Conservation (phyloP, 352 stramenopile species). For the Phytophthora rubi region DNA sequence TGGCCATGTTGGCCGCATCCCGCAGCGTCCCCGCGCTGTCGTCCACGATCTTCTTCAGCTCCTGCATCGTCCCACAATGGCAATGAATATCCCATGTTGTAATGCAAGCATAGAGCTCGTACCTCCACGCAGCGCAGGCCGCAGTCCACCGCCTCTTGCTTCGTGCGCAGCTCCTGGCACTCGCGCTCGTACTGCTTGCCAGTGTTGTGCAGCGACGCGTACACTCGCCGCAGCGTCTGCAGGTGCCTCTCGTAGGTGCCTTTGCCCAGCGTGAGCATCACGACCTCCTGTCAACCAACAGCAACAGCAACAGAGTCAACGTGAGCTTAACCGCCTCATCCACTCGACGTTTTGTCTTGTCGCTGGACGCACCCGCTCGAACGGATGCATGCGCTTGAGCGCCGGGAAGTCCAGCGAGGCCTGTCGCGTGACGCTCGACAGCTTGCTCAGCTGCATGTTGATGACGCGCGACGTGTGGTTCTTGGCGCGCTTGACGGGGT, state of each 20-base stretch:
- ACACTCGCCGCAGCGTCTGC: constrained; percentile 80
- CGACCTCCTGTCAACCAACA: constrained; percentile 60
- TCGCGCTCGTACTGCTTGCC: constrained; percentile 77
- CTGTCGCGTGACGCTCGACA: constrained; percentile 77
- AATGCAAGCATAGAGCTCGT: neutral
- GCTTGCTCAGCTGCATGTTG: constrained; percentile 77
- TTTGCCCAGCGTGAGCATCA: constrained; percentile 78
- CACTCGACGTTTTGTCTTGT: neutral
- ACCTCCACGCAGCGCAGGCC: constrained; percentile 81
- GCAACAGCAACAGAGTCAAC: neutral
- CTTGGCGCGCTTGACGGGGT: constrained; percentile 82
- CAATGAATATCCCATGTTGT: neutral
- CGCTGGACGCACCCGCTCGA: constrained; percentile 66
- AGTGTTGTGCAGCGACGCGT: constrained; percentile 76
- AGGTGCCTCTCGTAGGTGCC: constrained; percentile 78
- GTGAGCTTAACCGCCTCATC: neutral
- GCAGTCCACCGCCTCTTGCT: constrained; percentile 81
- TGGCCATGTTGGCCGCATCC: constrained; percentile 66
- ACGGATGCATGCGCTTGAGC: constrained; percentile 78
- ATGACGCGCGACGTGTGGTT: constrained; percentile 86
- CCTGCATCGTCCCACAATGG: constrained; percentile 25
- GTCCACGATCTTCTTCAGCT: constrained; percentile 57
- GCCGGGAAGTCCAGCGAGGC: constrained; percentile 78
- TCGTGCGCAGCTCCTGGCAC: constrained; percentile 72
- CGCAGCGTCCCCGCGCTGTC: constrained; percentile 46